Base-by-base conservation (phyloP, 2,329 filamentous ascomycete species). In the Aspergillus niger region DNA sequence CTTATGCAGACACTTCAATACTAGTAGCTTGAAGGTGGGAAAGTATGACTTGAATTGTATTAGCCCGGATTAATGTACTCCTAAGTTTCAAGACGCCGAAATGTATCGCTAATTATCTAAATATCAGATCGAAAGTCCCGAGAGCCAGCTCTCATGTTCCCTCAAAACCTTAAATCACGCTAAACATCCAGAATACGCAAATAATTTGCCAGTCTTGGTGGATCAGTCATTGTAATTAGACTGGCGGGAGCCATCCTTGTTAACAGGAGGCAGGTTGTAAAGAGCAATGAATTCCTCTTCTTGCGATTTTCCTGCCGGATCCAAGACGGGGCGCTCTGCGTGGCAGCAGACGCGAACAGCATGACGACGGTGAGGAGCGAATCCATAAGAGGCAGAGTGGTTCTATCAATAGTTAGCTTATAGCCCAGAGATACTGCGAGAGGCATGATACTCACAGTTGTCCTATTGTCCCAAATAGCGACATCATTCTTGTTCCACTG, bases 381-480 rank as follows among this genome's bases (percentile, higher is more conserved):
- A 86, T 7, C 84, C 84, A 65, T 85, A 86, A 0, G 82, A 79
- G 6, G 83, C 83, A 3, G 79, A 77, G 63, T 86, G 83, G 58
- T 84, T 85, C 77, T 82, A 63, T 32, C 41, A 26, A 36, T 30
- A 60, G 7, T 61, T 32, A 60, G 47, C 11, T 41, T 3, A 11
- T 5, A 7, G 30, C 39, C 8, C 26, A 47, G 47, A 22, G 2
- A 32, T 15, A 11, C 24, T 17, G 26, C 3, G 15, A 13, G 3
- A 22, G 8, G n/a, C n/a, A 54, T 6, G 43, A 38, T 22, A 71
- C 76, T 67, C 69, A 86, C 82, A 49, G 79, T 81, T 39, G 82
- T 76, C 17, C 86, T 78, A 64, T 89, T 90, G 69, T 90, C 87
- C 87, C 88, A 90, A 60, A 90, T 82, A 0, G 86, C 86, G 1